Evolutionary conservation across 352 stramenopile genomes (phyloP), one percentile per base, ranked within the genome.

Genomic region (Hyaloperonospora brassicae): DNA sequence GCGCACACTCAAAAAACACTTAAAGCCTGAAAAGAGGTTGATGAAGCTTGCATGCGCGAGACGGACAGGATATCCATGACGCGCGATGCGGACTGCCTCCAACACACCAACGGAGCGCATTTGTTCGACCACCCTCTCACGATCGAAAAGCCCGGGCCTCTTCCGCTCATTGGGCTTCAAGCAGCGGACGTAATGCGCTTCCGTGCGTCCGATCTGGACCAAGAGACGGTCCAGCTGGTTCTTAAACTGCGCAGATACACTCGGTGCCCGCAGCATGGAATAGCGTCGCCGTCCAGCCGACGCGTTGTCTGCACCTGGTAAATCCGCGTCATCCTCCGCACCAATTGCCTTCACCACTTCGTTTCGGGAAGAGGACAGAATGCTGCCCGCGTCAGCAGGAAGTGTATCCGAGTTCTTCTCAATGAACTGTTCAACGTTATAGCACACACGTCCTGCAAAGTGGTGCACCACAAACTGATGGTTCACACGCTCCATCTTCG

Each of bases 181-280:
- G 62, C 97, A 99, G 36, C 97, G 93, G 57, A 99, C 94, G 62
- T 98, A 99, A 64, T 99, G 97, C 8, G 96, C 95, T 58, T 96
- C 76, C 0, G 96, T 99, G 45, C 76, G 72, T 30, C 96, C 91
- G 50, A 99, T 98, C 34, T 96, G 82, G 17, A 82, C 64, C 41
- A 98, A 95, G 5, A 99, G 77, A 11, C 83, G 71, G 42, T 97
- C 90, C 10, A 99, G 76, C 53, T 98, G 95, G 30, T 74, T 81
- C 21, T 87, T 90, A 57, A 98, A 98, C 62, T 98, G 86, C 21
- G 84, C 84, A 12, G 86, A 96, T 8, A 94, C 79, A 61, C 79
- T 91, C 24, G 80, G 76, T 5, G 77, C 68, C 5, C 81, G 79
- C 23, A 91, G 34, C 42, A 82, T 70, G 0, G 80, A 87, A 47